Evolutionary conservation across 805 yeast species (phyloP), one percentile per base, ranked within the genome.

Genomic region (Cyberlindnera euphorbiae): DNA sequence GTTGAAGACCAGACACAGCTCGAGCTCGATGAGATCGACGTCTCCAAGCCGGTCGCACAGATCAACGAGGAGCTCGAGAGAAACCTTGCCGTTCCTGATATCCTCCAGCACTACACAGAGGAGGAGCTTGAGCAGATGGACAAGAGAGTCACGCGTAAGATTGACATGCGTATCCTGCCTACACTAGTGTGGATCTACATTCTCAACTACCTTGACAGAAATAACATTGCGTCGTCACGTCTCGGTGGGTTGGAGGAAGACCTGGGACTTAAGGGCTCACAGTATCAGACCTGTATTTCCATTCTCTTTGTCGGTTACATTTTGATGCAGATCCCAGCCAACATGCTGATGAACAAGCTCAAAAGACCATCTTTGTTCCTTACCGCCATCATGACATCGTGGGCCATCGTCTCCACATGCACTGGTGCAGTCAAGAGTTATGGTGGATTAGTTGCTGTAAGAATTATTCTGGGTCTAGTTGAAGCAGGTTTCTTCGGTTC

Each of bases 321-420:
- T 30, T 45, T 74, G 26, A 76, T 75, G 24, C 75, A 69, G 41
- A 60, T 73, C 19, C 79, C 79, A 9, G 62, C 75, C 1, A 67
- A 67, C 33, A 55, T 62, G 50, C 47, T 72, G 8, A 49, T 71
- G 35, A 69, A 65, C 45, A 53, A 61, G 30, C 49, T 67, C 7
- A 75, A 73, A 1, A 65, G 60, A 38, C 81, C 83, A 1, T 64
- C 77, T 0, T 36, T 71, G 10, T 73, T 71, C 46, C 65, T 76
- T 31, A 64, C 79, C 0, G 39, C 52, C 10, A 64, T 71, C 28
- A 72, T 74, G 77, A 60, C 58, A 14, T 52, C 67, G 6, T 73
- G 78, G 78, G 62, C 67, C 1, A 28, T 64, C 13, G 52, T 67
- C 22, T 66, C 72, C 2, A 43, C 70, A 3, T 52, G 62, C 25